Evolutionary conservation across 345 rosid species (phyloP).

Genomic region (Arabidopsis suecica): DNA sequence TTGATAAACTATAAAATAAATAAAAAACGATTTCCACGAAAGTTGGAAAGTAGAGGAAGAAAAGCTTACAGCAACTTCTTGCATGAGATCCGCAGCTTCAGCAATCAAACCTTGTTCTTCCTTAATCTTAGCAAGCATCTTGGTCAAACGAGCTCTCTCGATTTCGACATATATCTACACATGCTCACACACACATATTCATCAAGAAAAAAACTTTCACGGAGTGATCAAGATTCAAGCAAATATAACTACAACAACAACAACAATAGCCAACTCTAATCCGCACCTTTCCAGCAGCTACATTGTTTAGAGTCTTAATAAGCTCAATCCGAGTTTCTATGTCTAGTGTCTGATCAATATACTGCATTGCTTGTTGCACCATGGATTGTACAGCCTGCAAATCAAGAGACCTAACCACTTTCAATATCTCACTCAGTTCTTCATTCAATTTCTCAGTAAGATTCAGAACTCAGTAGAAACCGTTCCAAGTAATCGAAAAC

Average conservation of each 20-base stretch:
- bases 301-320: conserved; percentile 76
- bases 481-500: neutral
- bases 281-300: conserved; percentile 90
- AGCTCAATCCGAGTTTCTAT: conserved; percentile 89
- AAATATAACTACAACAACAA: conserved; percentile 10
- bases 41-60: neutral
- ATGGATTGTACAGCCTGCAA: conserved; percentile 89
- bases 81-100: conserved; percentile 98
- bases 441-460: neutral
- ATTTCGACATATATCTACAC: conserved; percentile 87
- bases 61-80: conserved; percentile 90
- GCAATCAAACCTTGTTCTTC: conserved; percentile 86
- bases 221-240: neutral
- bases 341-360: conserved; percentile 94
- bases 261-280: neutral
- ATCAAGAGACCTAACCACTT: conserved; percentile 36
- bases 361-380: conserved; percentile 99
- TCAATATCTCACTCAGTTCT: neutral
- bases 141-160: conserved; percentile 90
- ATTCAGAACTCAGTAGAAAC: neutral
- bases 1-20: neutral
- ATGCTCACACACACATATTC: neutral
- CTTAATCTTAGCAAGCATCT: conserved; percentile 88
- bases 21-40: neutral
- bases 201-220: neutral